Base-by-base conservation (phyloP, 2,329 filamentous ascomycete genomes). In the Alternaria postmessia region DNA sequence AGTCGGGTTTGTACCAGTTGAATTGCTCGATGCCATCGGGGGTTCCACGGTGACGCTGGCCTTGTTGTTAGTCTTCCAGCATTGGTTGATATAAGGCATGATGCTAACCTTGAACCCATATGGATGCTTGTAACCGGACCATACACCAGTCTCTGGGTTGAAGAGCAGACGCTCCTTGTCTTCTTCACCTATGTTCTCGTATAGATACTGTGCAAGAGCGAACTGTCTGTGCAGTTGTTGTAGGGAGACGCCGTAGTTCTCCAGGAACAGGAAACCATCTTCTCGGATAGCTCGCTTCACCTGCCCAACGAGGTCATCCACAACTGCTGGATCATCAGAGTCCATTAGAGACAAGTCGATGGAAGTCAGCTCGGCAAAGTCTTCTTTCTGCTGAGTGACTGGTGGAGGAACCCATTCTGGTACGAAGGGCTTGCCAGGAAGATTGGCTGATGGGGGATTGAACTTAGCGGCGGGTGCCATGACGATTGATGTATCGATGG, bases 1-100 rank as follows among this genome's bases (percentile, higher is more conserved):
- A 84, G 47, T 85, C 82, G 1, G 69, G 70, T 24, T 76, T 80
- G 73, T 85, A 85, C 79, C 80, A 85, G 72, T 85, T 85, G 72
- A 85, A 86, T 60, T 85, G 83, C 63, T 86, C 83, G 54, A 85
- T 85, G 3, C 83, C 83, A 65, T 85, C 84, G 16, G 77, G 68
- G 12, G 75, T 66, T 2, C 81, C 82, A 2, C 75, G 78, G 39
- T 81, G 70, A 46, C 82, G 64, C 64, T 69, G 39, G 39, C 22
- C 1, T 36, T 36, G 14, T 16, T 36, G 0, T 36, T 36, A 36
- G 34, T 36, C 1, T 16, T 14, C 14, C 5, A 36, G 34, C 14
- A 6, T 16, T 14, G 34, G 34, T 5, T 14, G 3, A 36, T 36
- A 36, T 0, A 14, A 14, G 34, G n/a, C 34, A n/a, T 36, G 34